A percentile compares a stretch with the other conserved stretches of the same genome.
phyloP scores from a whole-genome alignment of 495 filamentous ascomycete genomes.

The Penicillium steckii region DNA sequence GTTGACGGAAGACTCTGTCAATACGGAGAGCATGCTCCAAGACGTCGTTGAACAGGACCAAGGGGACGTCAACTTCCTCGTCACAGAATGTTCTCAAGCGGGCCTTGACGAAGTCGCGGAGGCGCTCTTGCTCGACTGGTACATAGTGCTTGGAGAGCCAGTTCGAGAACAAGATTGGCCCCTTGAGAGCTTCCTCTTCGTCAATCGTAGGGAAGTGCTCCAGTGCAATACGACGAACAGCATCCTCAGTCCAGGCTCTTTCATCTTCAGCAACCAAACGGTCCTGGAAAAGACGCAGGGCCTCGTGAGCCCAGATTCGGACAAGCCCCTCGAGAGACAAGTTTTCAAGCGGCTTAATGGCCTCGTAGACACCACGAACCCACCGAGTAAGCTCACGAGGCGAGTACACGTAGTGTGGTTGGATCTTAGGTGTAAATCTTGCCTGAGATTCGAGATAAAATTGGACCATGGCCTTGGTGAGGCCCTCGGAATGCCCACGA shows the following conservation, averaged over 20 bases:
- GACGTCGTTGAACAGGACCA: slow-evolving; percentile 97
- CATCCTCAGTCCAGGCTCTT: slow-evolving; percentile 89
- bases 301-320: slow-evolving; percentile 97
- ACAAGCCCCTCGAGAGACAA: slow-evolving; percentile 89
- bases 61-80: slow-evolving; percentile 96
- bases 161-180: slow-evolving; percentile 95
- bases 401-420: slow-evolving; percentile 98
- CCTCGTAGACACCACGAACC: slow-evolving; percentile 96
- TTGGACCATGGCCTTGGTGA: slow-evolving; percentile 97
- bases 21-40: slow-evolving; percentile 97
- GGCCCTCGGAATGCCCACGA: slow-evolving; percentile 88
- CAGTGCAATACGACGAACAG: slow-evolving; percentile 77
- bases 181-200: slow-evolving; percentile 81
- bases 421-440: slow-evolving; percentile 91
- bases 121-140: slow-evolving; percentile 87
- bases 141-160: slow-evolving; percentile 99
- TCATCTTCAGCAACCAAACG: slow-evolving; percentile 92
- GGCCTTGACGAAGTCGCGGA: slow-evolving; percentile 96
- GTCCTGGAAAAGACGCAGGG: slow-evolving; percentile 93
- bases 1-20: slow-evolving; percentile 96
- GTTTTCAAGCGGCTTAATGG: slow-evolving; percentile 85
- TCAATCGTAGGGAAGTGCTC: slow-evolving; percentile 94
- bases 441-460: slow-evolving; percentile 93
- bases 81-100: slow-evolving; percentile 98
- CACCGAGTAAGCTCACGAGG: slow-evolving; percentile 96